These are phyloP conservation scores for Coemansia sp. DNA, from an alignment of 192 early-diverging fungal genomes.

Conservation along the genomic window DNA sequence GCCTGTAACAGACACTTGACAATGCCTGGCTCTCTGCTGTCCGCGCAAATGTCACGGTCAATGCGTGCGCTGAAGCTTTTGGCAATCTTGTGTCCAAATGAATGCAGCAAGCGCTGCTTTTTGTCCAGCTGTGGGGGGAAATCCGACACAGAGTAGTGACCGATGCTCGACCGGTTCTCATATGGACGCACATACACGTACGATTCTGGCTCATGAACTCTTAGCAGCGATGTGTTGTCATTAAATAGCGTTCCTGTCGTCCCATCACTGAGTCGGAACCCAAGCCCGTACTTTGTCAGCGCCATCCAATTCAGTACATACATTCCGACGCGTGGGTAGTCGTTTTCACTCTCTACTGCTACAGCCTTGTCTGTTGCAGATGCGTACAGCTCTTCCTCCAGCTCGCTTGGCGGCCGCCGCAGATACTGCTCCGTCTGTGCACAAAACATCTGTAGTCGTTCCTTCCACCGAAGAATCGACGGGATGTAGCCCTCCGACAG, in stretches of 20 bases:
- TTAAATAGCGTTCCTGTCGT: slow-evolving; percentile 85
- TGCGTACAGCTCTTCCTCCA: slow-evolving; percentile 21
- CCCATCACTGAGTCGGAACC: slow-evolving; percentile 84
- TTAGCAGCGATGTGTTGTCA: slow-evolving; percentile 73
- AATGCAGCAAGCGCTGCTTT: slow-evolving; percentile 32
- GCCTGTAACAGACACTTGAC: slow-evolving; percentile 42
- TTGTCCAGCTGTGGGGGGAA: slow-evolving; percentile 44
- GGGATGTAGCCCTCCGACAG: slow-evolving; percentile 44
- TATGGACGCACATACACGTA: slow-evolving; percentile 47
- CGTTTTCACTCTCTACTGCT: slow-evolving; percentile 2
- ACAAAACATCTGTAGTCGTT: slow-evolving; percentile 32
- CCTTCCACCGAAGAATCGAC: slow-evolving; percentile 42
- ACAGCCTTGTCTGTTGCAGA: neutral
- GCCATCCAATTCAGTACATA: slow-evolving; percentile 91
- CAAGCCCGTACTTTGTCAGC: slow-evolving; percentile 81
- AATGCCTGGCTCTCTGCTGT: neutral
- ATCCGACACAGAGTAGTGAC: slow-evolving; percentile 23
- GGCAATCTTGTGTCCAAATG: slow-evolving; percentile 32
- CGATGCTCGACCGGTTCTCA: slow-evolving; percentile 38
- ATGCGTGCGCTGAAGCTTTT: slow-evolving; percentile 28
- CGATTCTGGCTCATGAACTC: slow-evolving; percentile 11
- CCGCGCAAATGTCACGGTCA: slow-evolving; percentile 27
- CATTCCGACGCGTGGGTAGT: slow-evolving; percentile 48
- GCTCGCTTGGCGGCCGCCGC: slow-evolving; percentile 18
- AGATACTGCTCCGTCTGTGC: slow-evolving; percentile 22